Conservation (phyloP, 371 early-diverging fungal species). For the Smittium culicis region DNA sequence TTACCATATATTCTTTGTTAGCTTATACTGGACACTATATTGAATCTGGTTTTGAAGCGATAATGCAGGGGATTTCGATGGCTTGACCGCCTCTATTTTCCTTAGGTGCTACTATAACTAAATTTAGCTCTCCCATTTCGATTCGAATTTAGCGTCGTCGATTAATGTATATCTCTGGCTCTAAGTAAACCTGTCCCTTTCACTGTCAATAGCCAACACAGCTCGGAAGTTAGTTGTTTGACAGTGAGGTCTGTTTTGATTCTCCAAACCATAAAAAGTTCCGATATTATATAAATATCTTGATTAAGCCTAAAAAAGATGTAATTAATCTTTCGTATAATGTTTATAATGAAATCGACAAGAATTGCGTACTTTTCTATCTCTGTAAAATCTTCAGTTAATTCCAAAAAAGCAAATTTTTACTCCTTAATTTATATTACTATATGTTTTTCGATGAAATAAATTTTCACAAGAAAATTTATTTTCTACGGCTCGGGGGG, state of each 20-base stretch:
- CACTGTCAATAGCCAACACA: constrained; percentile 3
- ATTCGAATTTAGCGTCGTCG: not conserved
- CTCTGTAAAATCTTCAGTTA: not conserved
- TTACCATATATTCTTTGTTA: not conserved
- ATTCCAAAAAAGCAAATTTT: not conserved
- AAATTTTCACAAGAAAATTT: not conserved
- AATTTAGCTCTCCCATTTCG: not conserved
- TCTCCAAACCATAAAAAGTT: not conserved
- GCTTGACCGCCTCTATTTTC: not conserved
- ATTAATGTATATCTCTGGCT: constrained; percentile 1
- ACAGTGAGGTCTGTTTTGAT: not conserved
- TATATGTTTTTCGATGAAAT: not conserved
- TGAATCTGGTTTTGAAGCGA: not conserved
- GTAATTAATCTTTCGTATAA: not conserved
- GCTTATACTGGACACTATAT: not conserved
- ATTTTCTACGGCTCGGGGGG: not conserved
- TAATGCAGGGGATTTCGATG: not conserved
- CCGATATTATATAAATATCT: not conserved
- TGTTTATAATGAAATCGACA: not conserved
- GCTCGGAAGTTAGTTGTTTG: not conserved
- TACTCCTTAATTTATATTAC: not conserved
- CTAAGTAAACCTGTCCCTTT: not conserved
- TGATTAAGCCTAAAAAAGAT: not conserved
- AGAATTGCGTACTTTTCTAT: not conserved
- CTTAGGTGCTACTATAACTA: not conserved